A percentile compares a stretch with the other conserved stretches of the same genome.
phyloP scores from a whole-genome alignment of 148 eudicot genomes.

The Silene uniflora region DNA sequence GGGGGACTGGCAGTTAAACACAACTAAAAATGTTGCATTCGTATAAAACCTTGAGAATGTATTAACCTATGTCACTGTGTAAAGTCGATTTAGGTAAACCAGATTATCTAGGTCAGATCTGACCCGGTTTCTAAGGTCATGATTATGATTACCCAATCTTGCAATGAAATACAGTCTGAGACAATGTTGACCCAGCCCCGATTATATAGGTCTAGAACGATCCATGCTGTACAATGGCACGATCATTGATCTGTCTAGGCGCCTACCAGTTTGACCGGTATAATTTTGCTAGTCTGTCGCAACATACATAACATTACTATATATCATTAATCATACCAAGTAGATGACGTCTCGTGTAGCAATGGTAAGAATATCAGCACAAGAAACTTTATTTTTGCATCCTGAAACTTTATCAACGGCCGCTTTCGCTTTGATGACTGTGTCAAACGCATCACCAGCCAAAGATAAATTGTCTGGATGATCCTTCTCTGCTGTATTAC shows the following conservation, averaged over 20 bases:
- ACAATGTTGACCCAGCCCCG: too few species aligned
- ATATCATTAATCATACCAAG: slow-evolving; percentile 35
- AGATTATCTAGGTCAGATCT: background rate
- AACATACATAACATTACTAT: background rate
- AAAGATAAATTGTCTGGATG: slow-evolving; percentile 59
- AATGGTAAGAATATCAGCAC: slow-evolving; percentile 71
- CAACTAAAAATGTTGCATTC: background rate
- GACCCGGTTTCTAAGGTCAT: background rate
- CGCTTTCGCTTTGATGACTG: slow-evolving; percentile 59
- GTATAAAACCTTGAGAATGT: too few species aligned
- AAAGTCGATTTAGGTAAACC: too few species aligned
- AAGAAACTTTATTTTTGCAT: slow-evolving; percentile 60
- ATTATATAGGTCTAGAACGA: too few species aligned
- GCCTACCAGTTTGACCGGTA: background rate
- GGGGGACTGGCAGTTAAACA: background rate
- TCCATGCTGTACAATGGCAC: too few species aligned
- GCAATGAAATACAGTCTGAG: too few species aligned
- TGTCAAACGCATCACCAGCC: slow-evolving; percentile 73
- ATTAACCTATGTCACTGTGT: too few species aligned
- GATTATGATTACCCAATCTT: background rate
- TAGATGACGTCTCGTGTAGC: slow-evolving; percentile 64
- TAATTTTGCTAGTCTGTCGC: background rate
- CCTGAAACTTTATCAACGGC: slow-evolving; percentile 47
- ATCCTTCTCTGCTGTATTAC: slow-evolving; percentile 61
- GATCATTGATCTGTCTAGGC: background rate